These are phyloP conservation scores for Termitomyces sp. DNA, from an alignment of 768 basidiomycete species.

Conservation along the genomic window DNA sequence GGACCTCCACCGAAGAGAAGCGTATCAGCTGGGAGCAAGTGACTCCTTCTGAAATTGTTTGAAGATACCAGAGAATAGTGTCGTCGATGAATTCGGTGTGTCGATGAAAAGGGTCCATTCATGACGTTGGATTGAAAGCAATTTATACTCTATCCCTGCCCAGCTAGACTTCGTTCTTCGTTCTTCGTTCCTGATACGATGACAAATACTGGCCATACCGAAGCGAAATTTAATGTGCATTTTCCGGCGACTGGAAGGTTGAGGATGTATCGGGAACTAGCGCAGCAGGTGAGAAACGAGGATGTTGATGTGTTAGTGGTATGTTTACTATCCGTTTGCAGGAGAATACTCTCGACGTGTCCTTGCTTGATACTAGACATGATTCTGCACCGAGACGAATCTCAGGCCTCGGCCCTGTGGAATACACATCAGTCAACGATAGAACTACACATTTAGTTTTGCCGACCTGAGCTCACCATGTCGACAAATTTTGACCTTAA, in stretches of 20 bases:
- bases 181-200: too few relatives aligned
- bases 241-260: too few relatives aligned
- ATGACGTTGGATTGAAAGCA: too few relatives aligned
- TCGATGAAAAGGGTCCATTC: background rate
- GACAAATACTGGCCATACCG: background rate
- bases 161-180: background rate
- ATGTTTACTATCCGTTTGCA: too few relatives aligned
- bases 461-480: background rate
- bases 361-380: too few relatives aligned
- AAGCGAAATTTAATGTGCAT: too few relatives aligned
- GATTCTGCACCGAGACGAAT: too few relatives aligned
- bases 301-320: too few relatives aligned
- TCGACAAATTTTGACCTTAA: background rate
- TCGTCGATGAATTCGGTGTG: background rate
- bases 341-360: too few relatives aligned
- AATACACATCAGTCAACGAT: background rate
- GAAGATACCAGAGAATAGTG: background rate
- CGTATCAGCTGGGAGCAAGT: background rate
- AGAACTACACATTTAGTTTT: background rate
- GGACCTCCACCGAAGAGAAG: background rate
- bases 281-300: too few relatives aligned
- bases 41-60: background rate
- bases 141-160: background rate
- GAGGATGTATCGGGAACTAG: too few relatives aligned
- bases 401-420: background rate